A percentile compares a stretch with the other conserved stretches of the same genome.
phyloP scores from a whole-genome alignment of 371 early-diverging fungal genomes.

The Mucor sp. region DNA sequence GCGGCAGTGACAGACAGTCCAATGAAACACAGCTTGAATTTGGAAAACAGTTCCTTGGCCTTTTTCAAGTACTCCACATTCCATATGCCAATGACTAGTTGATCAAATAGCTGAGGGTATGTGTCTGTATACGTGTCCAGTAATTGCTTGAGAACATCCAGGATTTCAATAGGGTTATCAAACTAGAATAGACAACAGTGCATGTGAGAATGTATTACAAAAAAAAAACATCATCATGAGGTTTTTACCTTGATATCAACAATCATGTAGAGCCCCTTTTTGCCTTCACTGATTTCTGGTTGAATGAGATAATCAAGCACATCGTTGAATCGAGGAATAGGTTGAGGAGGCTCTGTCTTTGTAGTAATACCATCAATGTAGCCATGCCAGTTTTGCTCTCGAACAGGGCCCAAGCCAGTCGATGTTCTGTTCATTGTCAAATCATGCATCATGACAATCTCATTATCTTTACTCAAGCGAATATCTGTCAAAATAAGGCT shows the following conservation, averaged over 20 bases:
- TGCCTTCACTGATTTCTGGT: slow-evolving; percentile 37
- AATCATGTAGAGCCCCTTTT: slow-evolving; percentile 52
- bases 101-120: slow-evolving; percentile 37
- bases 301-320: slow-evolving; percentile 56
- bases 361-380: slow-evolving; percentile 59
- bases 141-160: slow-evolving; percentile 39
- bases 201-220: background rate
- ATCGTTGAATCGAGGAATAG: slow-evolving; percentile 60
- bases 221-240: background rate
- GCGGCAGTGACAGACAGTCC: slow-evolving; percentile 57
- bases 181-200: slow-evolving; percentile 25
- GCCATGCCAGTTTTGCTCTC: slow-evolving; percentile 56
- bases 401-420: slow-evolving; percentile 55
- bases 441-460: slow-evolving; percentile 71
- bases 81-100: slow-evolving; percentile 68
- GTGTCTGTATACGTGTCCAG: slow-evolving; percentile 21
- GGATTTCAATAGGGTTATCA: slow-evolving; percentile 51
- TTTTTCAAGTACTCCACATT: slow-evolving; percentile 55
- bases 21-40: slow-evolving; percentile 56
- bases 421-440: slow-evolving; percentile 59
- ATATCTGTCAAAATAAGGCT: slow-evolving; percentile 42
- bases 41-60: slow-evolving; percentile 49
- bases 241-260: slow-evolving; percentile 65
- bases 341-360: slow-evolving; percentile 47
- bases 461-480: slow-evolving; percentile 61